Evolutionary conservation across 306 rosid genomes (phyloP).

Genomic region (Vicia sativa): DNA sequence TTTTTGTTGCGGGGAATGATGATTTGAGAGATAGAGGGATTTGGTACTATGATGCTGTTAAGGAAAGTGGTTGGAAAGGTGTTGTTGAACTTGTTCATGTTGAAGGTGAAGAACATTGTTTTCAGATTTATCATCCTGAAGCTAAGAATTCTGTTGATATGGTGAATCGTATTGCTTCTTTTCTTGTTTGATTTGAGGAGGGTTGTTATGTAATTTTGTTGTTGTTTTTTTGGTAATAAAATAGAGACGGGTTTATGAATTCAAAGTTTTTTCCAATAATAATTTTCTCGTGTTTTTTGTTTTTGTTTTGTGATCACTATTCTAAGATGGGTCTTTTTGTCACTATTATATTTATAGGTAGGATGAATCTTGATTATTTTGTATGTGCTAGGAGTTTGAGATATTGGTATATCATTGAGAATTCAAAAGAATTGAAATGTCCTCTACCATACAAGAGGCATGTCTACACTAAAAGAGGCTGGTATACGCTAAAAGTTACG

Average conservation of each 20-base stretch:
- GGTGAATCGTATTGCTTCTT: slow-evolving; percentile 48
- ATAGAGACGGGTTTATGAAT: not conserved
- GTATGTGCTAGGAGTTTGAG: not conserved
- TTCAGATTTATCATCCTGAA: slow-evolving; percentile 42
- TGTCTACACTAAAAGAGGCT: not conserved
- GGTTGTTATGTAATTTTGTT: not conserved
- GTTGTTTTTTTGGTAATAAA: slow-evolving; percentile 7
- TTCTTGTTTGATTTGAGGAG: slow-evolving; percentile 40
- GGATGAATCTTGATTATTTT: not conserved
- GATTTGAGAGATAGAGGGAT: slow-evolving; percentile 51
- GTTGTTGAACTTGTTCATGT: slow-evolving; percentile 43
- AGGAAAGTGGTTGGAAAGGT: slow-evolving; percentile 56
- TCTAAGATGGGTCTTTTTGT: not conserved
- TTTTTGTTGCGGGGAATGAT: slow-evolving; percentile 51
- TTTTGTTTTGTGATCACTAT: not conserved
- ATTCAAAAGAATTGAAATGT: not conserved
- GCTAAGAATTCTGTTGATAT: slow-evolving; percentile 41
- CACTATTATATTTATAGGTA: not conserved
- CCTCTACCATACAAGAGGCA: not conserved
- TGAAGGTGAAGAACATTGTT: slow-evolving; percentile 52
- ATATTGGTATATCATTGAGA: not conserved
- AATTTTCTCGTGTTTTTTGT: no score
- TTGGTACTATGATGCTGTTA: slow-evolving; percentile 45
- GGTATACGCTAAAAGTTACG: no score
- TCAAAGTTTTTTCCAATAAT: no score